Percentiles rank a stretch among this genome's conserved stretches.
Conservation (phyloP, 345 rosid genomes). For the Populus euphratica region DNA sequence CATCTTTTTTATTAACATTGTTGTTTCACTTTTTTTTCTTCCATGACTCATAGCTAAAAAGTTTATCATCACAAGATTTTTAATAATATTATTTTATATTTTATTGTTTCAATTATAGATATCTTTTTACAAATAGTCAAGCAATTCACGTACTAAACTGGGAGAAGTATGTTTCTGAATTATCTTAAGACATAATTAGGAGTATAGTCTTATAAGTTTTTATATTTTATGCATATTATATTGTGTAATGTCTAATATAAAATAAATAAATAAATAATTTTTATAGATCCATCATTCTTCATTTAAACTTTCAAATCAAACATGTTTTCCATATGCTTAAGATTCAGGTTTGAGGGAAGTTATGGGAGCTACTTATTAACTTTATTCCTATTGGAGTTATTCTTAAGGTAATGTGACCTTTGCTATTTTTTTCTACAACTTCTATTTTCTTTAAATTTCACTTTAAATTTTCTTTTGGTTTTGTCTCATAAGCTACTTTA, state of each 20-base stretch:
- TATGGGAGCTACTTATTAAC: constrained; percentile 74
- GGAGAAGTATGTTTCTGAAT: constrained; percentile 88
- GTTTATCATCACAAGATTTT: not conserved
- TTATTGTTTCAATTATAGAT: constrained; percentile 35
- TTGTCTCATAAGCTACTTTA: constrained; percentile 61
- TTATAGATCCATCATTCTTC: not conserved
- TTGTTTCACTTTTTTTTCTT: constrained; percentile 1
- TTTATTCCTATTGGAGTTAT: constrained; percentile 86
- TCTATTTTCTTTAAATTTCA: not conserved
- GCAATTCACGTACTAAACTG: constrained; percentile 87
- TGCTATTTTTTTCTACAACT: not conserved
- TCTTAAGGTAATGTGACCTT: constrained; percentile 53
- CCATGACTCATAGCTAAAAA: not conserved
- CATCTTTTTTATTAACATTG: not conserved
- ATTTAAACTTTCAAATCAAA: constrained; percentile 12
- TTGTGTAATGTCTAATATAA: not conserved
- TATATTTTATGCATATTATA: not conserved
- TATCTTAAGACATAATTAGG: constrained; percentile 66
- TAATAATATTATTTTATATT: constrained; percentile 3
- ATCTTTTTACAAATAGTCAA: constrained; percentile 71
- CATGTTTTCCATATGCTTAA: constrained; percentile 25
- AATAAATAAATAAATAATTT: not conserved
- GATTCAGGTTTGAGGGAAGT: constrained; percentile 89
- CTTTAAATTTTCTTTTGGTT: constrained; percentile 12
- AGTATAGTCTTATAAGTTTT: constrained; percentile 92